Percentiles rank a stretch among this genome's conserved stretches.
Evolutionary conservation across 352 stramenopile species (phyloP).

Genomic region (Globisporangium paroecandrum): DNA sequence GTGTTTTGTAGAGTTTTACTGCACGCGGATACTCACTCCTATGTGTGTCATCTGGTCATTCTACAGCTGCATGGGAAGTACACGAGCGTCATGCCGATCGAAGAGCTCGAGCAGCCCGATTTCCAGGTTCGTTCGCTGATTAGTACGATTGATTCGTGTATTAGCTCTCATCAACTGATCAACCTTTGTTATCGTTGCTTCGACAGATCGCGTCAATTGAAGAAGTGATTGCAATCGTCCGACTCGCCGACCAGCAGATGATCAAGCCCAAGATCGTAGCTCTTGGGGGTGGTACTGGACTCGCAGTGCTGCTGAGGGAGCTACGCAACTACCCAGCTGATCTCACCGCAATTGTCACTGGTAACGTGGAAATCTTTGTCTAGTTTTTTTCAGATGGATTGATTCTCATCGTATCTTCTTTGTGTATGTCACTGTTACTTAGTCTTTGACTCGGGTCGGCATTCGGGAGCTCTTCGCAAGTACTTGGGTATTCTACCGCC

Average conservation of each 20-base stretch:
- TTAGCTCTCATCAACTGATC: too few species aligned
- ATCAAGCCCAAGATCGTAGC: slow-evolving; percentile 84
- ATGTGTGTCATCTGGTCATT: not conserved
- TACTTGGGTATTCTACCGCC: slow-evolving; percentile 79
- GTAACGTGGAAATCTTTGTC: slow-evolving; percentile 1
- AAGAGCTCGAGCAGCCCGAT: slow-evolving; percentile 76
- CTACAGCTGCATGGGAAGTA: slow-evolving; percentile 82
- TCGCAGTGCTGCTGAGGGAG: slow-evolving; percentile 82
- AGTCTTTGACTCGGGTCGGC: slow-evolving; percentile 84
- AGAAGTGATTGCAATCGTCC: slow-evolving; percentile 68
- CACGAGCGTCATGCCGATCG: slow-evolving; percentile 78
- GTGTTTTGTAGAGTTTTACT: not conserved
- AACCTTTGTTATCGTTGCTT: not conserved
- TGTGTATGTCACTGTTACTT: not conserved
- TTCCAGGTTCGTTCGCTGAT: slow-evolving; percentile 46
- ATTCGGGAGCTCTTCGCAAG: slow-evolving; percentile 79
- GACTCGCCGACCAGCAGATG: slow-evolving; percentile 75
- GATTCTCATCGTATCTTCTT: not conserved
- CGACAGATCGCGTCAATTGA: slow-evolving; percentile 76
- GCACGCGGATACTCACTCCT: not conserved
- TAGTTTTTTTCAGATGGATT: not conserved
- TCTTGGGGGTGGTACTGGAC: slow-evolving; percentile 71
- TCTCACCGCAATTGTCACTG: slow-evolving; percentile 82
- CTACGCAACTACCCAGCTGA: slow-evolving; percentile 80
- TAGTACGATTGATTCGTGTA: not conserved